Evolutionary conservation across 176 grass and related monocot species (phyloP).

Genomic region (Poa pratensis): DNA sequence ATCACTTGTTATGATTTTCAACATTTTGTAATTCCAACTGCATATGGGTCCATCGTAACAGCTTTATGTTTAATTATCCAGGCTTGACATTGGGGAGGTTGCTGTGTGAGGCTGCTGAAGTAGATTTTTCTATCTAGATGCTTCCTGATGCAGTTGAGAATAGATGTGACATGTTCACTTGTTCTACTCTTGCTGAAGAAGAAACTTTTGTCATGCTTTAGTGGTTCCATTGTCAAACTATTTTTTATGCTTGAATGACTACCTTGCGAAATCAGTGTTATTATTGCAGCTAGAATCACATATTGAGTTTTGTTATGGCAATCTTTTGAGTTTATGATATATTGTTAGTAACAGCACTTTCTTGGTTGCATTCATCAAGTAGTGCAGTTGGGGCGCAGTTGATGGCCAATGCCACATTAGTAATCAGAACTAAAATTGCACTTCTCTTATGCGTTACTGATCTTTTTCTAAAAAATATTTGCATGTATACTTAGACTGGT

Average conservation of each 20-base stretch:
- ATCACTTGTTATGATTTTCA: background rate
- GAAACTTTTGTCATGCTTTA: constrained; percentile 49
- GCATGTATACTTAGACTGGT: no score
- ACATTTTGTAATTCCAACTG: background rate
- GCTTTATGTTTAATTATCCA: constrained; percentile 3
- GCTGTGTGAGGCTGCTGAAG: constrained; percentile 34
- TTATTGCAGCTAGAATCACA: constrained; percentile 36
- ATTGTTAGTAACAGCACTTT: background rate
- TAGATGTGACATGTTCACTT: constrained; percentile 7
- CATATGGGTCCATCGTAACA: background rate
- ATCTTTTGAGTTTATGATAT: background rate
- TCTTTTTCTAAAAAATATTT: no score
- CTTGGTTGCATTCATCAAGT: background rate
- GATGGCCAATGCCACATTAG: background rate
- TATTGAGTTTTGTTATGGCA: background rate
- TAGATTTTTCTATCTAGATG: constrained; percentile 38
- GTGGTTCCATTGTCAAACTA: constrained; percentile 16
- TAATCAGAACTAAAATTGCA: background rate
- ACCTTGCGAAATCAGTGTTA: constrained; percentile 22
- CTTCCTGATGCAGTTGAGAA: constrained; percentile 20
- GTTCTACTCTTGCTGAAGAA: constrained; percentile 28
- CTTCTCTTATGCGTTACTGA: no score
- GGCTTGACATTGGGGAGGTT: constrained; percentile 18
- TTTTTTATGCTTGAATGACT: constrained; percentile 43
- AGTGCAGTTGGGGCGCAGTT: background rate